phyloP scores from a whole-genome alignment of 1,284 basidiomycete genomes.

The Sporisorium exsertum region DNA sequence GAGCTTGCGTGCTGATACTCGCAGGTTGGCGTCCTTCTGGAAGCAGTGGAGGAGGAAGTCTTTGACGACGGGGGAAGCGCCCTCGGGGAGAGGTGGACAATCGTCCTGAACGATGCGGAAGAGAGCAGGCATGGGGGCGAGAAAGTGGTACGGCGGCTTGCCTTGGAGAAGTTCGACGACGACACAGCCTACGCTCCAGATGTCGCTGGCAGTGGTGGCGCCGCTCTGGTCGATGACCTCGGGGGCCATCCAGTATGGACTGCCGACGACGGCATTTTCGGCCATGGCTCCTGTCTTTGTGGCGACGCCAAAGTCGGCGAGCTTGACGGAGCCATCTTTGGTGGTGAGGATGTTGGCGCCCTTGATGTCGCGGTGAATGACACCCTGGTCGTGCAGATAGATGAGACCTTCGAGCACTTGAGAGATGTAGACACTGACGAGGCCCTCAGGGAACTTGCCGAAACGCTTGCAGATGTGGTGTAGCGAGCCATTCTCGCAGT shows the following conservation, averaged over 20 bases:
- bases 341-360: conserved; percentile 73
- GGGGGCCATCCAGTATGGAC: conserved; percentile 69
- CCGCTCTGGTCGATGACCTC: conserved; percentile 78
- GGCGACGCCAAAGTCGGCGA: conserved; percentile 56
- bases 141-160: conserved; percentile 92
- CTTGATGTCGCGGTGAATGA: conserved; percentile 62
- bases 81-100: conserved; percentile 92
- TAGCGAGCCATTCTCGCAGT: conserved; percentile 97
- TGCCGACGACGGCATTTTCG: conserved; percentile 71
- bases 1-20: conserved; percentile 92
- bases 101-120: conserved; percentile 99
- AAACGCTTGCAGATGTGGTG: conserved; percentile 95
- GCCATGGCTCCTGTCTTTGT: conserved; percentile 50
- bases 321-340: conserved; percentile 75
- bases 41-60: conserved; percentile 98
- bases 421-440: conserved; percentile 94
- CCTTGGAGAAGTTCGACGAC: conserved; percentile 96
- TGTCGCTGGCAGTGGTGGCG: conserved; percentile 94
- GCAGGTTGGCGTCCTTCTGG: conserved; percentile 94
- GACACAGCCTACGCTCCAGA: conserved; percentile 95
- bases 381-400: conserved; percentile 67
- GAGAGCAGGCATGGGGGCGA: conserved; percentile 97
- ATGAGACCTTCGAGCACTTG: conserved; percentile 75
- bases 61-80: conserved; percentile 87
- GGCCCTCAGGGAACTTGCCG: conserved; percentile 95